Evolutionary conservation across 2,329 filamentous ascomycete species (phyloP), one percentile per base, ranked within the genome.

Genomic region (Biscogniauxia marginata): DNA sequence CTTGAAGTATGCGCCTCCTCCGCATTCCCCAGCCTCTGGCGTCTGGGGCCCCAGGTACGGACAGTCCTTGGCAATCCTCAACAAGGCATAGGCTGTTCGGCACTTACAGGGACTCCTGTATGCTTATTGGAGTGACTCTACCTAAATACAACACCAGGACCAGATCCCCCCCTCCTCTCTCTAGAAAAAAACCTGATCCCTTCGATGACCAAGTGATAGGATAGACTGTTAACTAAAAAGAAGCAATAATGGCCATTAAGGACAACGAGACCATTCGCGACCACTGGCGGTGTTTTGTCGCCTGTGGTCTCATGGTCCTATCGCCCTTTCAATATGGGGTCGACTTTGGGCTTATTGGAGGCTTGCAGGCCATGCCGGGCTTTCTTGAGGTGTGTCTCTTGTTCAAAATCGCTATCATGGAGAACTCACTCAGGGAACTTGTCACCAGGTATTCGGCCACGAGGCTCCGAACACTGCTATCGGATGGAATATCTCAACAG

Each of bases 291-390:
- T 79, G 76, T 59, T 71, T 79, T 45, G 22, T 76, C 6, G 79
- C 78, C 20, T 80, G 79, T 55, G 75, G 76, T 0, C 66, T 81
- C 0, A 73, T 81, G 16, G 75, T 77, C 3, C 74, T 81, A 66
- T 77, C 74, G 20, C 77, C 79, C 0, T 81, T 82, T 58, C 79
- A 81, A 56, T 81, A 82, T 64, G 79, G 79, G 23, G 68, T 79
- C 46, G 77, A 82, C 59, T 82, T 81, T 61, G 78, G 79, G 20
- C 67, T 80, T 20, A 81, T 81, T 50, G 77, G 77, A 22, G 77
- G 78, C 43, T 63, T 81, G 1, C 79, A 81, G 65, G 79, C 78
- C 57, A 81, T 80, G 78, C 65, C 71, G 2, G 78, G 77, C 13
- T 81, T 81, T 50, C 71, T 80, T 4, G 67, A 75, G 65, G 76